Evolutionary conservation across 192 early-diverging fungal genomes (phyloP).

Genomic region (Dissophora globulifera): DNA sequence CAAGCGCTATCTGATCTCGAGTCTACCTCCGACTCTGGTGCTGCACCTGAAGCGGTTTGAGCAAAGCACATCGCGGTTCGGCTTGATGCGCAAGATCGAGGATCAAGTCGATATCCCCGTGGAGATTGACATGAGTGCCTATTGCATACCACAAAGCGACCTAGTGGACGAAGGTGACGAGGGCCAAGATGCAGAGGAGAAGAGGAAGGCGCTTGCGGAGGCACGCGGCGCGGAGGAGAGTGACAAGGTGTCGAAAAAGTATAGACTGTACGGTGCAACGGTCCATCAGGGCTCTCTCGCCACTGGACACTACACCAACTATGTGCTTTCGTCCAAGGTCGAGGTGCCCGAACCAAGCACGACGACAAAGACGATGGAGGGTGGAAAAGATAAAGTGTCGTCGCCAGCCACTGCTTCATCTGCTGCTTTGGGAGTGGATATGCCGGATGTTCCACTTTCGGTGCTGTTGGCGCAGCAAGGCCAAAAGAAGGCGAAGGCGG

Average conservation of each 20-base stretch:
- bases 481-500: constrained; percentile 12
- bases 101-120: constrained; percentile 51
- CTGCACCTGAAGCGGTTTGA: constrained; percentile 58
- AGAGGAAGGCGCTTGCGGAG: constrained; percentile 4
- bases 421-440: not conserved
- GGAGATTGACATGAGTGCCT: constrained; percentile 48
- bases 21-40: constrained; percentile 50
- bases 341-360: constrained; percentile 5
- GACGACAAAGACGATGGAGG: no score
- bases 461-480: constrained; percentile 17
- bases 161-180: constrained; percentile 19
- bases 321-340: constrained; percentile 46
- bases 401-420: not conserved
- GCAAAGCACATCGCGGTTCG: constrained; percentile 31
- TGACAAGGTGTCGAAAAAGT: constrained; percentile 21
- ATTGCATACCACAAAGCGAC: constrained; percentile 39
- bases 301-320: constrained; percentile 57
- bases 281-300: constrained; percentile 57
- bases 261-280: constrained; percentile 55
- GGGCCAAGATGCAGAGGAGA: not conserved
- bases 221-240: not conserved
- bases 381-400: constrained; percentile 1
- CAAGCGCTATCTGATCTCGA: constrained; percentile 52
- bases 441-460: constrained; percentile 32
- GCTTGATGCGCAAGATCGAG: constrained; percentile 52